Percentiles rank a stretch among this genome's conserved stretches.
phyloP scores from a whole-genome alignment of 768 basidiomycete genomes.

The Tylopilus felleus region DNA sequence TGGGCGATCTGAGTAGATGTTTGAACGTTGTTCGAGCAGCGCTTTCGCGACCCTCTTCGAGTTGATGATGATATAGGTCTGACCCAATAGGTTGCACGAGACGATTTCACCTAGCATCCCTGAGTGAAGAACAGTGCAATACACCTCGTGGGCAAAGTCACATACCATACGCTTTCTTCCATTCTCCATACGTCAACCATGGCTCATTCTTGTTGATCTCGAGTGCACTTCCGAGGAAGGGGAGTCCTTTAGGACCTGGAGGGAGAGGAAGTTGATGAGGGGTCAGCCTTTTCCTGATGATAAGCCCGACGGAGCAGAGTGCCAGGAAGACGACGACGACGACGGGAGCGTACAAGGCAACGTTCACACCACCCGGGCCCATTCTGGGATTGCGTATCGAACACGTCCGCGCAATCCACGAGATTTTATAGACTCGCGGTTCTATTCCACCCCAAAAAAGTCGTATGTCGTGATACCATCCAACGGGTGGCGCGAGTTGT shows the following conservation, averaged over 20 bases:
- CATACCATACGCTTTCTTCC: conserved; percentile 32
- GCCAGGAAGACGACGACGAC: background rate
- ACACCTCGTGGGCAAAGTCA: background rate
- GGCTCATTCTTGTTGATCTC: conserved; percentile 24
- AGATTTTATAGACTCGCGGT: conserved; percentile 6
- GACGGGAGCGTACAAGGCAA: background rate
- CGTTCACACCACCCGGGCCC: background rate
- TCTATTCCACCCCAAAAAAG: too few species aligned
- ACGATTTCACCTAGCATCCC: conserved; percentile 17
- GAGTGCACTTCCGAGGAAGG: conserved; percentile 25
- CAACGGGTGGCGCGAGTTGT: too few species aligned
- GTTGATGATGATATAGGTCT: conserved; percentile 24
- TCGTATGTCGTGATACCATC: too few species aligned
- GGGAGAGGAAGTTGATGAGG: conserved; percentile 23
- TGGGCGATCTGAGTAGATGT: conserved; percentile 22
- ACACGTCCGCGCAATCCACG: background rate
- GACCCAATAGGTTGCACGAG: conserved; percentile 19
- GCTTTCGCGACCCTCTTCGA: conserved; percentile 20
- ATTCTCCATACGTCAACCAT: conserved; percentile 32
- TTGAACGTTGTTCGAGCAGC: conserved; percentile 27
- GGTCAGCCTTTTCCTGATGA: conserved; percentile 5
- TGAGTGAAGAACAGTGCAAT: background rate
- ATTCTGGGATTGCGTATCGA: conserved; percentile 1
- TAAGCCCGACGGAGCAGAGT: background rate
- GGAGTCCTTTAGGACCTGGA: conserved; percentile 30